Evolutionary conservation across 441 rosid genomes (phyloP).

Genomic region (Croton laevigatus): DNA sequence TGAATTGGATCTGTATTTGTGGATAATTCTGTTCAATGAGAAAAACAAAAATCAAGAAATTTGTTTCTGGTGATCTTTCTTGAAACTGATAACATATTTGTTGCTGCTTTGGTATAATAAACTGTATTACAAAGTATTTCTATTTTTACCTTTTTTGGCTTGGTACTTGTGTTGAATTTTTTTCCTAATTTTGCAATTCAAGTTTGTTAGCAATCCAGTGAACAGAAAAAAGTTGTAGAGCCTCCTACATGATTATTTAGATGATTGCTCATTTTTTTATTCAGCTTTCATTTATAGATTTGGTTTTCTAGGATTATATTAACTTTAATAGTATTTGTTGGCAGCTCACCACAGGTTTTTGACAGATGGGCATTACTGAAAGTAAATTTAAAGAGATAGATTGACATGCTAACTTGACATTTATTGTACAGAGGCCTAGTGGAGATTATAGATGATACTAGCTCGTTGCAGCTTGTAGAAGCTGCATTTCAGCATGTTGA

Average conservation of each 20-base stretch:
- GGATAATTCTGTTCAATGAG: not conserved
- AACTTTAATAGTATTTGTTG: constrained; percentile 18
- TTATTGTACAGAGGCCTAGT: constrained; percentile 17
- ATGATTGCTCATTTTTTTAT: not conserved
- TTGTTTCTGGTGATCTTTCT: not conserved
- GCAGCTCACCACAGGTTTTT: constrained; percentile 29
- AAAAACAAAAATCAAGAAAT: not conserved
- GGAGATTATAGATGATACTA: constrained; percentile 38
- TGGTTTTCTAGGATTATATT: constrained; percentile 10
- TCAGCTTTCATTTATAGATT: constrained; percentile 11
- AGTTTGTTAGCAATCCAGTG: not conserved
- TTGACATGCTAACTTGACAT: constrained; percentile 9
- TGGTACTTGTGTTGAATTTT: not conserved
- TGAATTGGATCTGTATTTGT: not conserved
- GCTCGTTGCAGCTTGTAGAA: constrained; percentile 63
- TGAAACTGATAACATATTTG: not conserved
- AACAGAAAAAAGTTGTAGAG: not conserved
- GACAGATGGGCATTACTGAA: constrained; percentile 19
- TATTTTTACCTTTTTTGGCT: not conserved
- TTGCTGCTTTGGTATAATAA: not conserved
- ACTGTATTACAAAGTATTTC: not conserved
- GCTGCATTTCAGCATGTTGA: constrained; percentile 87
- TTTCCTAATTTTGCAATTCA: not conserved
- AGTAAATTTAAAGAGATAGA: constrained; percentile 22
- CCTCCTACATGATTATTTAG: not conserved